These are phyloP conservation scores for Benincasa hispida DNA, from an alignment of 306 rosid genomes.

Conservation along the genomic window DNA sequence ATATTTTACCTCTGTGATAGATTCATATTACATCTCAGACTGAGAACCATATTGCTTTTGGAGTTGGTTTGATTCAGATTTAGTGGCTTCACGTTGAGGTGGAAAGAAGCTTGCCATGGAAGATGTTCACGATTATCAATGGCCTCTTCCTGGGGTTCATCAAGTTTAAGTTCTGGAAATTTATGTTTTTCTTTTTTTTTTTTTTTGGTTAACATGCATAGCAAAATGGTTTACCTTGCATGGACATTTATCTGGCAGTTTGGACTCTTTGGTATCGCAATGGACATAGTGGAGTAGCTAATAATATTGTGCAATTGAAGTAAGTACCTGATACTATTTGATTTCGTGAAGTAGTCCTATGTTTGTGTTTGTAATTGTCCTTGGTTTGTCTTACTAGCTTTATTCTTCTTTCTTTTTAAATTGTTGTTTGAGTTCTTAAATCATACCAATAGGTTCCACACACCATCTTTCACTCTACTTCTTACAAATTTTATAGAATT, in stretches of 20 bases:
- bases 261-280: slow-evolving; percentile 83
- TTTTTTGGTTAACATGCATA: slow-evolving; percentile 10
- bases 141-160: slow-evolving; percentile 93
- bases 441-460: too few species aligned
- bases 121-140: slow-evolving; percentile 76
- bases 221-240: slow-evolving; percentile 18
- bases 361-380: too few species aligned
- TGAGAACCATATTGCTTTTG: slow-evolving; percentile 51
- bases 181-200: too few species aligned
- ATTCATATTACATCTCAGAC: slow-evolving; percentile 53
- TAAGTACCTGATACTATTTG: too few species aligned
- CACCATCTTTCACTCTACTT: too few species aligned
- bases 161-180: slow-evolving; percentile 39
- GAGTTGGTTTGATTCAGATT: slow-evolving; percentile 88
- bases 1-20: slow-evolving; percentile 29
- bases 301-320: too few species aligned
- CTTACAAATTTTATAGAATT: too few species aligned
- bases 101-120: slow-evolving; percentile 84
- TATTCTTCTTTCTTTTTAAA: too few species aligned
- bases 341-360: too few species aligned
- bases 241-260: slow-evolving; percentile 48
- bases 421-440: too few species aligned
- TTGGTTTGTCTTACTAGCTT: too few species aligned
- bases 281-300: slow-evolving; percentile 91
- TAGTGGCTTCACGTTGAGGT: slow-evolving; percentile 92